Conservation (phyloP, 2,329 filamentous ascomycete species). For the Fusarium setosum region DNA sequence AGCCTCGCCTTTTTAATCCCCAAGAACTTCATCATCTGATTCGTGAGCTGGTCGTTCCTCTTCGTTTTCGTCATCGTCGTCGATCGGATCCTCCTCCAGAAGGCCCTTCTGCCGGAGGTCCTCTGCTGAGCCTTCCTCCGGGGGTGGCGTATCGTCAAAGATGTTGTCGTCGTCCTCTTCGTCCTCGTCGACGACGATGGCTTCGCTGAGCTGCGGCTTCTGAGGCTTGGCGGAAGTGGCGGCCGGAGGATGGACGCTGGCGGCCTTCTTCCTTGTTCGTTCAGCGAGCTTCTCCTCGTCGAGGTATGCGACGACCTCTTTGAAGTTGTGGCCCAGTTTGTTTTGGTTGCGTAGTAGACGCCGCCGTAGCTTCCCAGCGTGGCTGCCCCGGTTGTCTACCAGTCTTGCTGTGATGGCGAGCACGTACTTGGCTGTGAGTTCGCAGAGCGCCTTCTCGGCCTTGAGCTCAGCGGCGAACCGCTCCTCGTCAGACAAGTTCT, state of each 20-base stretch:
- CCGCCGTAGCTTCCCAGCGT: slow-evolving; percentile 73
- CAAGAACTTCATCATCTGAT: slow-evolving; percentile 58
- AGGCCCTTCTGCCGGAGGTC: slow-evolving; percentile 67
- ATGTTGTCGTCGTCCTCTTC: slow-evolving; percentile 52
- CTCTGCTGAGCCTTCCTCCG: slow-evolving; percentile 69
- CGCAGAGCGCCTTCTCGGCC: slow-evolving; percentile 87
- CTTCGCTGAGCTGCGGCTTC: slow-evolving; percentile 54
- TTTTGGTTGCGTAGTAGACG: slow-evolving; percentile 82
- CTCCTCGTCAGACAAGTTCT: slow-evolving; percentile 66
- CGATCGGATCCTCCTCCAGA: slow-evolving; percentile 61
- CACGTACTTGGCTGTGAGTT: slow-evolving; percentile 86
- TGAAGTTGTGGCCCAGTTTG: slow-evolving; percentile 87
- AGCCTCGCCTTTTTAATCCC: slow-evolving; percentile 50
- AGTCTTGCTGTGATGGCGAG: slow-evolving; percentile 81
- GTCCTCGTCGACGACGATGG: slow-evolving; percentile 58
- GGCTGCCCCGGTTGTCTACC: slow-evolving; percentile 72
- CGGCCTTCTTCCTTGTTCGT: slow-evolving; percentile 55
- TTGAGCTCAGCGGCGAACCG: slow-evolving; percentile 75
- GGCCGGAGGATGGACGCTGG: slow-evolving; percentile 18
- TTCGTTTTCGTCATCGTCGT: slow-evolving; percentile 50
- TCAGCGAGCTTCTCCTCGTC: slow-evolving; percentile 72
- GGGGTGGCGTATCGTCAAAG: slow-evolving; percentile 61
- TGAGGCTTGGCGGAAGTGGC: slow-evolving; percentile 42
- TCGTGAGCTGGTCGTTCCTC: slow-evolving; percentile 48
- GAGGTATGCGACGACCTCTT: slow-evolving; percentile 83